Percentiles rank a stretch among this genome's conserved stretches.
Conservation (phyloP, 2,329 filamentous ascomycete genomes). For the Fusarium luffae region DNA sequence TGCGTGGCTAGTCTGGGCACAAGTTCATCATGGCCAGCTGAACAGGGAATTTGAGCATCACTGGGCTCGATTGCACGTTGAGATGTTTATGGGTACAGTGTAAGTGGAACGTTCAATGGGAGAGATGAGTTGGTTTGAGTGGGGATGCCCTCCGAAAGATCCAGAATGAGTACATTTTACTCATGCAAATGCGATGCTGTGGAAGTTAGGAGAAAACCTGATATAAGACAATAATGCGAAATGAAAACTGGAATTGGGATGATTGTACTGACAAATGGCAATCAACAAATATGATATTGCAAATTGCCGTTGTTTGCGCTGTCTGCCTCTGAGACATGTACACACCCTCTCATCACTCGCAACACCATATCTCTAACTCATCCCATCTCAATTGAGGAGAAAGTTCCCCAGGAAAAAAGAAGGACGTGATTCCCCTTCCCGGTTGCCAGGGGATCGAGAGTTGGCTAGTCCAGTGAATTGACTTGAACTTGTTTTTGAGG, state of each 20-base stretch:
- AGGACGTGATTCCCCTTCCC: conserved; percentile 22
- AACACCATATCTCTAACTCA: conserved; percentile 4
- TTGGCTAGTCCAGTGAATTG: conserved; percentile 16
- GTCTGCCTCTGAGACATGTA: conserved; percentile 28
- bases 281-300: background rate
- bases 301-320: conserved; percentile 12
- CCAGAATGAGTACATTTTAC: conserved; percentile 13
- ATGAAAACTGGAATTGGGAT: conserved; percentile 1
- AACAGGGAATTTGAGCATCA: conserved; percentile 30
- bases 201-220: conserved; percentile 26
- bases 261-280: background rate
- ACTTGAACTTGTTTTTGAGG: conserved; percentile 25
- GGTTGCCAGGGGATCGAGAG: conserved; percentile 38
- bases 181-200: conserved; percentile 2
- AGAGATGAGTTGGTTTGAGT: conserved; percentile 21
- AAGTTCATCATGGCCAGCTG: conserved; percentile 42
- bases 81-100: conserved; percentile 15
- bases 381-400: conserved; percentile 21
- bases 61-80: background rate
- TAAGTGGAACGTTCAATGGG: conserved; percentile 18
- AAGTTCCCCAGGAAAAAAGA: conserved; percentile 32
- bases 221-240: conserved; percentile 22
- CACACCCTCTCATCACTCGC: conserved; percentile 8
- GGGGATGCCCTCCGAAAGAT: conserved; percentile 2
- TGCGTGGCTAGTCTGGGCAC: conserved; percentile 29